Evolutionary conservation across 352 stramenopile species (phyloP).

Genomic region (Pythium rishiriense): DNA sequence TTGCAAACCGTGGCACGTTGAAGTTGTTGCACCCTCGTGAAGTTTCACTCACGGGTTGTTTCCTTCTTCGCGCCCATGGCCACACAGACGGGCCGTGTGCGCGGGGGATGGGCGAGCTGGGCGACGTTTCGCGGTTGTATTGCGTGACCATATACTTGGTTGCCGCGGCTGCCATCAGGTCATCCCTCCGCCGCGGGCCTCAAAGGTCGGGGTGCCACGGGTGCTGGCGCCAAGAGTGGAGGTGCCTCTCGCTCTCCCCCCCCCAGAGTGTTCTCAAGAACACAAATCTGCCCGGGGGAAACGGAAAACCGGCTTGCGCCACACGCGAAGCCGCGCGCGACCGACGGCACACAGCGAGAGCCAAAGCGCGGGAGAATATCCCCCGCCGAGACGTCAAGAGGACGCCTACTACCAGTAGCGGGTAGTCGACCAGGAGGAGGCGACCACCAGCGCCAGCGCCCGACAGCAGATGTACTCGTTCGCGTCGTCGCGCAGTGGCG

Average conservation of each 20-base stretch:
- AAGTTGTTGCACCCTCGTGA: slow-evolving; percentile 31
- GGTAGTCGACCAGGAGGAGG: background rate
- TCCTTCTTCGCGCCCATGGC: slow-evolving; percentile 8
- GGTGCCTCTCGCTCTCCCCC: slow-evolving; percentile 6
- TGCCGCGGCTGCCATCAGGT: slow-evolving; percentile 6
- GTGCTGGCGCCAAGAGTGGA: slow-evolving; percentile 17
- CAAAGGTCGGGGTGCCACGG: slow-evolving; percentile 18
- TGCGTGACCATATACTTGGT: background rate
- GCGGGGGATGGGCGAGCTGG: slow-evolving; percentile 18
- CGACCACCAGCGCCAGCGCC: background rate
- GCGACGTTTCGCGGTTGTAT: slow-evolving; percentile 6
- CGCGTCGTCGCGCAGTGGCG: slow-evolving; percentile 5
- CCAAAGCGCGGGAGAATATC: slow-evolving; percentile 23
- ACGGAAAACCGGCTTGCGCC: slow-evolving; percentile 18
- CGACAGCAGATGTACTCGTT: slow-evolving; percentile 26
- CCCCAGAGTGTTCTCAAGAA: slow-evolving; percentile 21
- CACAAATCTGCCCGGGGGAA: slow-evolving; percentile 14
- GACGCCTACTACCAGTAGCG: background rate
- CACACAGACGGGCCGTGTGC: slow-evolving; percentile 29
- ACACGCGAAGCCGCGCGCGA: slow-evolving; percentile 18
- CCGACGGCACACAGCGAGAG: background rate
- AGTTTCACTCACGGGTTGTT: slow-evolving; percentile 26
- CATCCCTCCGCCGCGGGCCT: slow-evolving; percentile 20
- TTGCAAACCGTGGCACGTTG: slow-evolving; percentile 28
- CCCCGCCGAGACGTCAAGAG: background rate